phyloP scores from a whole-genome alignment of 495 filamentous ascomycete species.

The Aspergillus taichungensis region DNA sequence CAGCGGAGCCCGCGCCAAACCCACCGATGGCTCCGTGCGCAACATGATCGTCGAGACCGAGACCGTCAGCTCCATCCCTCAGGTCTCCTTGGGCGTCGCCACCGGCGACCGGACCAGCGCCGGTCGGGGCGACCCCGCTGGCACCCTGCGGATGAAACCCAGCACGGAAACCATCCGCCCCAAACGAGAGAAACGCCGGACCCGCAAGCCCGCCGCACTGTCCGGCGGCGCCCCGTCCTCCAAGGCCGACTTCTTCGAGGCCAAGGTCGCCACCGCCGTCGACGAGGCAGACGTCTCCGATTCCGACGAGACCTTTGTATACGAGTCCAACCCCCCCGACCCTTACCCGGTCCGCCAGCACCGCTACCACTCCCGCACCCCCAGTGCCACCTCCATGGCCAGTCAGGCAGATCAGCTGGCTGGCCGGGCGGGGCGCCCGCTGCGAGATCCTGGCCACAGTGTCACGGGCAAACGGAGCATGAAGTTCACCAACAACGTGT shows the following conservation, averaged over 20 bases:
- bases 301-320: constrained; percentile 97
- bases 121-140: constrained; percentile 43
- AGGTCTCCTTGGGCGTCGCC: constrained; percentile 68
- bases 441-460: constrained; percentile 57
- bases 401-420: constrained; percentile 67
- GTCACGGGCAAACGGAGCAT: constrained; percentile 83
- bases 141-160: constrained; percentile 74
- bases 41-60: constrained; percentile 99
- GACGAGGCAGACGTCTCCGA: constrained; percentile 90
- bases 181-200: constrained; percentile 79
- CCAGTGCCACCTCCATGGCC: constrained; percentile 84
- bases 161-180: constrained; percentile 92
- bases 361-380: constrained; percentile 88
- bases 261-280: constrained; percentile 89
- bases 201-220: constrained; percentile 58
- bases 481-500: constrained; percentile 91
- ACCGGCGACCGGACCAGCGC: constrained; percentile 50
- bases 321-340: constrained; percentile 96
- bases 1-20: constrained; percentile 42
- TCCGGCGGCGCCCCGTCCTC: constrained; percentile 60
- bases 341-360: constrained; percentile 59
- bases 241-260: constrained; percentile 97
- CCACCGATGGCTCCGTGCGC: constrained; percentile 64
- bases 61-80: constrained; percentile 84
- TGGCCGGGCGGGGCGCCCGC: constrained; percentile 49